Base-by-base conservation (phyloP, 192 early-diverging fungal species). In the Backusella tuberculispora region DNA sequence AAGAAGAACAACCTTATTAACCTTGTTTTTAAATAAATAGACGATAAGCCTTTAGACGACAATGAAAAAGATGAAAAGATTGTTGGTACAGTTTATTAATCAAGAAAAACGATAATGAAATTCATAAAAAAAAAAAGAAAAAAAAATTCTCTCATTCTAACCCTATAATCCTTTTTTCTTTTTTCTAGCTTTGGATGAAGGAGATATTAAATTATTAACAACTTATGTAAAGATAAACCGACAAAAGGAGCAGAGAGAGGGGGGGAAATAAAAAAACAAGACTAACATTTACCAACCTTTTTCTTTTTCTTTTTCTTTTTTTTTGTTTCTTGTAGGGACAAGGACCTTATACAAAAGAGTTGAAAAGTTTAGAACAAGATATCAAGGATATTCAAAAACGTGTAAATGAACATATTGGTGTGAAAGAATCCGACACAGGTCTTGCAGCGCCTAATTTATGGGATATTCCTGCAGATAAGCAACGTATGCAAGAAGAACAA, bases 391-490 rank as follows among this genome's bases (percentile, higher is more conserved):
- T 91, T 40, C 98, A 99, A 84, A 98, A 98, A 88, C 87, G 95
- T 34, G 96, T 99, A 76, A 99, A 97, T 83, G 97, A 99, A 81
- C 96, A 96, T 88, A 98, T 99, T 90, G 98, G 97, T 63, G 95
- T 99, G 60, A 98, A 98, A 86, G 97, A 99, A 88, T 92, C 94
- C 21, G 97, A 99, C 81, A 99, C 98, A 66, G 98, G 98, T 66
- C 87, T 99, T 41, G 97, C 98, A 6, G 94, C 95, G 63, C 98
- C 98, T 60, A 98, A 96, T 78, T 83, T 98, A 76, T 99, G 98
- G 98, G 98, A 99, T 83, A 92, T 99, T 68, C 98, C 97, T 66
- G 95, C 97, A 9, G 98, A 99, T 85, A 98, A 98, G 88, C 96
- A 98, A 82, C 87, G 97, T 46, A 96, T 97, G 92, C 88, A 89